Percentiles rank a stretch among this genome's conserved stretches.
phyloP scores from a whole-genome alignment of 2,329 filamentous ascomycete species.

The Lecanosticta acicola region DNA sequence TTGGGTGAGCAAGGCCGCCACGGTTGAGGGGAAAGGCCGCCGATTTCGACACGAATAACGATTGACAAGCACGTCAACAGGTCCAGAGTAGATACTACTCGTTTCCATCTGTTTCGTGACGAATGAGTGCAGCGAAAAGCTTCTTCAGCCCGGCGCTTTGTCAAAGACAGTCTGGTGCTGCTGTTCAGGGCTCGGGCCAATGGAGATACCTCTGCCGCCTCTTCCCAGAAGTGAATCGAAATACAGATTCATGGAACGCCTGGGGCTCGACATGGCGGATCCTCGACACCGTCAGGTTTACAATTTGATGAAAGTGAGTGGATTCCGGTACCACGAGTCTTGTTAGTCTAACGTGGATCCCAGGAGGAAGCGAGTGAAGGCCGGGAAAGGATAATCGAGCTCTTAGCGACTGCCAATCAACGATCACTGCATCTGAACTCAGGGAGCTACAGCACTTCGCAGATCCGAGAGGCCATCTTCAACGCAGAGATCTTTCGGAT shows the following conservation, averaged over 20 bases:
- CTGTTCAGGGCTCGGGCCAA: too few species aligned
- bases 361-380: slow-evolving; percentile 39
- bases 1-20: too few species aligned
- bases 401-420: slow-evolving; percentile 11
- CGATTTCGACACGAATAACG: too few species aligned
- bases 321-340: too few species aligned
- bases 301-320: slow-evolving; percentile 37
- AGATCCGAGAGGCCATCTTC: slow-evolving; percentile 21
- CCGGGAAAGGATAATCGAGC: slow-evolving; percentile 35
- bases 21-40: too few species aligned
- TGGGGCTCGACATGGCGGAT: slow-evolving; percentile 35
- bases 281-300: slow-evolving; percentile 33
- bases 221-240: slow-evolving; percentile 40
- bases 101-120: too few species aligned
- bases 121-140: too few species aligned
- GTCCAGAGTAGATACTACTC: too few species aligned
- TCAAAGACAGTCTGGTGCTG: too few species aligned
- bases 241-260: slow-evolving; percentile 34
- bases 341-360: neutral
- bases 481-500: slow-evolving; percentile 12
- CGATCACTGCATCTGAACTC: neutral
- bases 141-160: too few species aligned
- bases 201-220: slow-evolving; percentile 1
- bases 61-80: too few species aligned
- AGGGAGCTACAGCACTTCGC: slow-evolving; percentile 12